A percentile compares a stretch with the other conserved stretches of the same genome.
Evolutionary conservation across 2,329 filamentous ascomycete species (phyloP).

Genomic region (Aureobasidium subglaciale): DNA sequence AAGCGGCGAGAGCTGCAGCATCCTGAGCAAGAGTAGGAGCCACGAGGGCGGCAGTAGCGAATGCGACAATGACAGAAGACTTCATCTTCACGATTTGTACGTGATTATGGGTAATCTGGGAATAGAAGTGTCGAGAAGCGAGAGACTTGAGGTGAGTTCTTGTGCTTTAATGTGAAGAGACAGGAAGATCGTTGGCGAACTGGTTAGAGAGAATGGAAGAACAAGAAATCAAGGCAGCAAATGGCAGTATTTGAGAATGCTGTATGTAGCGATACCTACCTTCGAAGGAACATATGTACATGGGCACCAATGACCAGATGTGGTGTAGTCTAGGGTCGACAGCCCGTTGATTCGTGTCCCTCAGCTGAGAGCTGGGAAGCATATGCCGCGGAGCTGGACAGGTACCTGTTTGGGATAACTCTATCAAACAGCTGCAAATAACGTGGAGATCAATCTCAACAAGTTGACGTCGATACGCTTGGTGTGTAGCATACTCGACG

Average conservation of each 20-base stretch:
- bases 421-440: neutral
- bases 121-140: neutral
- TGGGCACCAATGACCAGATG: neutral
- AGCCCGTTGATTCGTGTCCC: too few relatives aligned
- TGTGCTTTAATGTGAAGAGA: neutral
- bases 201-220: neutral
- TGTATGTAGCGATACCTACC: neutral
- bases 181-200: neutral
- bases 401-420: neutral
- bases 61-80: neutral
- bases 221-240: neutral
- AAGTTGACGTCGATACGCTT: too few relatives aligned
- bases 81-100: neutral
- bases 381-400: neutral
- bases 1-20: neutral
- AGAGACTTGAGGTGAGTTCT: neutral
- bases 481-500: too few relatives aligned
- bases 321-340: too few relatives aligned
- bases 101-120: neutral
- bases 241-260: neutral
- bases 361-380: neutral
- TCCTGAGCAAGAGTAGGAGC: slow-evolving; percentile 1
- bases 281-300: neutral
- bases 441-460: too few relatives aligned
- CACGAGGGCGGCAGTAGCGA: neutral